phyloP scores from a whole-genome alignment of 2,329 filamentous ascomycete genomes.

The Davidsoniella eucalypti region DNA sequence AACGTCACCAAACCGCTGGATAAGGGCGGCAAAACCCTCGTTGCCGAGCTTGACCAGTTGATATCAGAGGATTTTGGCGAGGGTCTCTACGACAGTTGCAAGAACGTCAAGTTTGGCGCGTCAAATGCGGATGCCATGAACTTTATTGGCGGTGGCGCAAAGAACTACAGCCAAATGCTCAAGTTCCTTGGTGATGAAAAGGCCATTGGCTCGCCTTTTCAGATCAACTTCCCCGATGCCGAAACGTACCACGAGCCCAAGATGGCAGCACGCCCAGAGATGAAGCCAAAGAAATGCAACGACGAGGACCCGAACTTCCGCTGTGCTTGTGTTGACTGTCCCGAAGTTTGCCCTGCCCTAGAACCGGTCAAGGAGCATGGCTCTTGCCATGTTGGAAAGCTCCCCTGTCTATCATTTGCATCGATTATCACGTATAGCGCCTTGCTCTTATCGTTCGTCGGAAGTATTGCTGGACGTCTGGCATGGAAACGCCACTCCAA shows the following conservation, averaged over 20 bases:
- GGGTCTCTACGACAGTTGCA: conserved; percentile 92
- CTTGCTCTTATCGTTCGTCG: conserved; percentile 50
- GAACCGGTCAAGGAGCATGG: conserved; percentile 54
- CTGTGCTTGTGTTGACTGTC: conserved; percentile 89
- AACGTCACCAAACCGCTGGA: conserved; percentile 66
- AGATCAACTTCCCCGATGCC: conserved; percentile 69
- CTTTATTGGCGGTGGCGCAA: conserved; percentile 87
- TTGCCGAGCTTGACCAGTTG: conserved; percentile 80
- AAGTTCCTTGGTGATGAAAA: conserved; percentile 92
- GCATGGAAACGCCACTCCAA: conserved; percentile 58
- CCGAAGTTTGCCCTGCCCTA: conserved; percentile 65
- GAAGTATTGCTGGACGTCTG: conserved; percentile 55
- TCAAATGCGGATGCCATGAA: conserved; percentile 90
- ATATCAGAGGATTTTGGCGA: conserved; percentile 69
- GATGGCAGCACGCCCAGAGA: conserved; percentile 52
- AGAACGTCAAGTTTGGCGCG: conserved; percentile 94
- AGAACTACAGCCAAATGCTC: conserved; percentile 72
- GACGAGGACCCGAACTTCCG: conserved; percentile 71
- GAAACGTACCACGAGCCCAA: conserved; percentile 31
- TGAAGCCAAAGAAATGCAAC: conserved; percentile 73
- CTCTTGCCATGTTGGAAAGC: conserved; percentile 63
- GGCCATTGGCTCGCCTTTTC: conserved; percentile 80
- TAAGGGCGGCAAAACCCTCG: conserved; percentile 39
- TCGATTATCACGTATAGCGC: conserved; percentile 75
- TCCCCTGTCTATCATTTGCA: conserved; percentile 90